Evolutionary conservation across 1,284 basidiomycete species (phyloP).

Genomic region (Trichosporon coremiiforme): DNA sequence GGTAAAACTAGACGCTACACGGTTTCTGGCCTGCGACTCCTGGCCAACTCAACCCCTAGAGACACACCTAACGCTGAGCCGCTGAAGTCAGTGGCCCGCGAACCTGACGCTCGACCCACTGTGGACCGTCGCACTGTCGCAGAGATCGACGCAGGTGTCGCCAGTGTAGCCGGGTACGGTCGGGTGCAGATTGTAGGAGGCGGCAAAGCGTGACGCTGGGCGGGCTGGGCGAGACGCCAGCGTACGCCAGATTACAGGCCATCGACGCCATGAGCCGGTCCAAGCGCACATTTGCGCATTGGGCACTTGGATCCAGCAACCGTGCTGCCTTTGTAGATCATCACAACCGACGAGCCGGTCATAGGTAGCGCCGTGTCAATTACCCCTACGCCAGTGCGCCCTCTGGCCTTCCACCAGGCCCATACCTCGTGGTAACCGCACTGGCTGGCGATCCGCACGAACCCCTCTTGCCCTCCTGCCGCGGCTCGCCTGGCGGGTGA

Average conservation of each 20-base stretch:
- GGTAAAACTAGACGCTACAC: neutral
- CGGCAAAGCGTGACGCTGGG: neutral
- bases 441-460: neutral
- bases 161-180: neutral
- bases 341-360: neutral
- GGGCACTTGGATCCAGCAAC: too few species aligned
- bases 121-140: neutral
- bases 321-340: neutral
- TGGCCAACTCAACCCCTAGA: neutral
- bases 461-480: too few species aligned
- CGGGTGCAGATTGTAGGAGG: neutral
- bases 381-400: slow-evolving; percentile 8
- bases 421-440: neutral
- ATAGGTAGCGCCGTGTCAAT: neutral
- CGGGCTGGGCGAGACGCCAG: neutral
- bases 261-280: slow-evolving; percentile 10
- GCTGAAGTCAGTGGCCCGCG: neutral
- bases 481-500: too few species aligned
- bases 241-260: neutral
- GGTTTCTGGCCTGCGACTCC: neutral
- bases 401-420: neutral
- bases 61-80: neutral
- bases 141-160: neutral
- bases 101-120: neutral
- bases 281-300: neutral